A percentile compares a stretch with the other conserved stretches of the same genome.
These are phyloP conservation scores for Xylariaceae sp. DNA, from an alignment of 2,329 filamentous ascomycete genomes.

Conservation along the genomic window DNA sequence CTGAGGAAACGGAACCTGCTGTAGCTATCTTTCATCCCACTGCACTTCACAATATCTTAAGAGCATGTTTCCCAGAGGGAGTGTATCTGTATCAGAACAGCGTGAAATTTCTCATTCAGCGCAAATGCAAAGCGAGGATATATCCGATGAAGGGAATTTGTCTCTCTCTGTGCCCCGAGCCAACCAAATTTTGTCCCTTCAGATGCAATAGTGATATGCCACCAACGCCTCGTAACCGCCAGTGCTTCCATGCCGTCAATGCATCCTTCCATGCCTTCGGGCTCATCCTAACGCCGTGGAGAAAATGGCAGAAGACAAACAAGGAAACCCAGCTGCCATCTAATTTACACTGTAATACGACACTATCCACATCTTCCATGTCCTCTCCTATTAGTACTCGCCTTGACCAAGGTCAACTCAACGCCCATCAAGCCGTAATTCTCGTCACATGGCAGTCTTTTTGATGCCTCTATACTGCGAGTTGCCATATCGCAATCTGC, in stretches of 20 bases:
- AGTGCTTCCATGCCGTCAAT: not conserved
- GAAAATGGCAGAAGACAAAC: not conserved
- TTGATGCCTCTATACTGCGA: conserved; percentile 2
- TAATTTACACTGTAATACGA: conserved; percentile 13
- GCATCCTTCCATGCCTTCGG: conserved; percentile 6
- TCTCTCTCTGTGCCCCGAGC: not conserved
- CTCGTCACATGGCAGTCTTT: not conserved
- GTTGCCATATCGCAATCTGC: not conserved
- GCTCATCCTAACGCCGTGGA: conserved; percentile 16
- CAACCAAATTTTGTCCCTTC: conserved; percentile 12
- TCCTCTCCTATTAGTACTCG: not conserved
- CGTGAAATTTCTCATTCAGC: not conserved
- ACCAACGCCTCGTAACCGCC: conserved; percentile 26
- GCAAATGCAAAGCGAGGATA: conserved; percentile 13
- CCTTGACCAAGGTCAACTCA: not conserved
- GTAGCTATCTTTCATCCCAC: too few species aligned
- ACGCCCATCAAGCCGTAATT: not conserved
- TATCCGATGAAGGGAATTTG: conserved; percentile 14
- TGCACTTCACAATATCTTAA: too few species aligned
- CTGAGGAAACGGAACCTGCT: too few species aligned
- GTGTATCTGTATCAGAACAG: not conserved
- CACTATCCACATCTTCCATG: conserved; percentile 3
- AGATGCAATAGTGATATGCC: conserved; percentile 25
- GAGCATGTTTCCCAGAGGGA: not conserved
- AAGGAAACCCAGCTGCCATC: not conserved